Percentiles rank a stretch among this genome's conserved stretches.
phyloP scores from a whole-genome alignment of 768 basidiomycete species.

The Polyporus arcularius region DNA sequence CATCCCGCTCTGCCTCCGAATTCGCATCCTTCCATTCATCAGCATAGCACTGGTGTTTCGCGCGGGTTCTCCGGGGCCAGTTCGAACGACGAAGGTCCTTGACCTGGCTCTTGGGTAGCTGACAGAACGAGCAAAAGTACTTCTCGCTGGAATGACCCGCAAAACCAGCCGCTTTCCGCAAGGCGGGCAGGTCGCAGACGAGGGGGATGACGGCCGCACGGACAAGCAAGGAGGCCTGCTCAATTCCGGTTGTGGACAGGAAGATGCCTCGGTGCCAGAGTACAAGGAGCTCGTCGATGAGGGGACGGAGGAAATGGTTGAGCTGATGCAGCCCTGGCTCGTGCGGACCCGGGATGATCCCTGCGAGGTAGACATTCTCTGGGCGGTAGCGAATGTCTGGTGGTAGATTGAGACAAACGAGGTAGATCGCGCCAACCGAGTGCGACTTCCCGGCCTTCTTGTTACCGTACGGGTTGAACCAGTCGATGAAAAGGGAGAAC shows the following conservation, averaged over 20 bases:
- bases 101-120: constrained; percentile 25
- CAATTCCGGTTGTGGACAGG: constrained; percentile 26
- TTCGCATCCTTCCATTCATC: constrained; percentile 23
- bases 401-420: constrained; percentile 31
- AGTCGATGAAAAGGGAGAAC: constrained; percentile 16
- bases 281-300: constrained; percentile 37
- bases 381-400: constrained; percentile 20
- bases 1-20: constrained; percentile 3
- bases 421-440: constrained; percentile 22
- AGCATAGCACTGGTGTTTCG: constrained; percentile 24
- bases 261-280: constrained; percentile 37
- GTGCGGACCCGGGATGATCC: constrained; percentile 43
- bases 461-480: constrained; percentile 21
- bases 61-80: constrained; percentile 26
- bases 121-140: constrained; percentile 34
- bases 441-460: constrained; percentile 13
- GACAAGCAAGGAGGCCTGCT: constrained; percentile 30
- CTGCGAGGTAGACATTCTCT: constrained; percentile 43
- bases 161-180: constrained; percentile 34
- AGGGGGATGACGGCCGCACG: constrained; percentile 33
- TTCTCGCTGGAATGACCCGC: constrained; percentile 18
- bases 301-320: constrained; percentile 40
- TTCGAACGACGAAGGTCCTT: constrained; percentile 26
- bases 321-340: constrained; percentile 35
- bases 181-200: constrained; percentile 40